These are phyloP conservation scores for Xylariaceae sp. DNA, from an alignment of 2,329 filamentous ascomycete species.

Conservation along the genomic window DNA sequence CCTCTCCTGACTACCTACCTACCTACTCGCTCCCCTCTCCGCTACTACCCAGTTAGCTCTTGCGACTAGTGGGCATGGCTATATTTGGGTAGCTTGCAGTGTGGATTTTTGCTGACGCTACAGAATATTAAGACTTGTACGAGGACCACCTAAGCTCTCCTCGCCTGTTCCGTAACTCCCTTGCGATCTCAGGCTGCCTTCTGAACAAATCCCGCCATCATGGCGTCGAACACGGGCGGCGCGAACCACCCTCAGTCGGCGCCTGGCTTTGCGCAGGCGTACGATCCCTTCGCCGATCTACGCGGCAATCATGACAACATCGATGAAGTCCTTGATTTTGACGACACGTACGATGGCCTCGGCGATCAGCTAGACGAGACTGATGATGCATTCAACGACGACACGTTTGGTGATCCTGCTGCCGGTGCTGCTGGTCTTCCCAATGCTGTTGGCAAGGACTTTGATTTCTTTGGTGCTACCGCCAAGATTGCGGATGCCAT, in stretches of 20 bases:
- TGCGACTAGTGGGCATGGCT: background rate
- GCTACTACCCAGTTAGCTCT: background rate
- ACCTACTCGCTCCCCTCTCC: background rate
- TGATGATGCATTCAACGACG: conserved; percentile 92
- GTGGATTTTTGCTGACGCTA: conserved; percentile 6
- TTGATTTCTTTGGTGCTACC: conserved; percentile 93
- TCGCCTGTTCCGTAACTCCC: background rate
- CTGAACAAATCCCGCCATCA: conserved; percentile 4
- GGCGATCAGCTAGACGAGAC: conserved; percentile 87
- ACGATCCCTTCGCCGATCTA: conserved; percentile 85
- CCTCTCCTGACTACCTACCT: background rate
- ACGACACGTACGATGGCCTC: conserved; percentile 94
- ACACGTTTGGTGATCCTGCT: conserved; percentile 68
- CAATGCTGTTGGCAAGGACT: conserved; percentile 74
- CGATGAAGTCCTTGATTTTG: conserved; percentile 65
- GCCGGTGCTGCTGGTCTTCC: conserved; percentile 37
- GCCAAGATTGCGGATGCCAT: conserved; percentile 81
- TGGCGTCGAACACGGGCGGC: conserved; percentile 45
- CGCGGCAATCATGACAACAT: conserved; percentile 57
- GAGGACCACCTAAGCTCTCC: conserved; percentile 2
- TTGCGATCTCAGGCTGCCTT: background rate
- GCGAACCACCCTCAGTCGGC: conserved; percentile 59
- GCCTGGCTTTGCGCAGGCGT: conserved; percentile 74
- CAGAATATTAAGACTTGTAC: background rate
- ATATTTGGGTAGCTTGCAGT: background rate